Conservation (phyloP, 306 rosid genomes). For the Cicer arietinum region DNA sequence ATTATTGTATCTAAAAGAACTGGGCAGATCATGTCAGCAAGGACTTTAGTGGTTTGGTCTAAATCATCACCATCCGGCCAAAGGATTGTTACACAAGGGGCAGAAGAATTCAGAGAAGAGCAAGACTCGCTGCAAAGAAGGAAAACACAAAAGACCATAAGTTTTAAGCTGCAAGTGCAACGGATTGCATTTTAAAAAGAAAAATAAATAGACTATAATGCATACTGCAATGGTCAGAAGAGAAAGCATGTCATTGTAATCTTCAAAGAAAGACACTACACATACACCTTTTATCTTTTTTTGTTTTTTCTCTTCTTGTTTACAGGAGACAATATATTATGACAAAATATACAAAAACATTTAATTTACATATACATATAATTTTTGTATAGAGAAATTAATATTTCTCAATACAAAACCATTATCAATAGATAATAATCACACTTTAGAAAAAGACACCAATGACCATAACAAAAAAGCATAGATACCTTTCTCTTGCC, state of each 20-base stretch:
- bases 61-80: constrained; percentile 52
- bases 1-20: constrained; percentile 69
- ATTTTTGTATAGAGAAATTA: not conserved
- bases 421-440: not conserved
- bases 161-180: constrained; percentile 30
- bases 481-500: not conserved
- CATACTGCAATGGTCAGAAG: not conserved
- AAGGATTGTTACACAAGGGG: constrained; percentile 71
- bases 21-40: constrained; percentile 71
- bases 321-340: not conserved
- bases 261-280: not conserved
- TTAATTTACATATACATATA: too few relatives aligned
- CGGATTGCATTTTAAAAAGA: constrained; percentile 5
- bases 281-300: not conserved
- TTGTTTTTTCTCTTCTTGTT: not conserved
- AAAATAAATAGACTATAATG: constrained; percentile 1
- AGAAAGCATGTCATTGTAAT: constrained; percentile 20
- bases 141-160: constrained; percentile 31
- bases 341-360: not conserved
- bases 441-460: not conserved
- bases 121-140: constrained; percentile 75
- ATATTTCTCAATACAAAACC: not conserved
- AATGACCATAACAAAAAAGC: not conserved
- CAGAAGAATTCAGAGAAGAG: constrained; percentile 49
- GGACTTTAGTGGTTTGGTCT: constrained; percentile 50